Evolutionary conservation across 2,329 filamentous ascomycete genomes (phyloP).

Genomic region (Xylaria sp.): DNA sequence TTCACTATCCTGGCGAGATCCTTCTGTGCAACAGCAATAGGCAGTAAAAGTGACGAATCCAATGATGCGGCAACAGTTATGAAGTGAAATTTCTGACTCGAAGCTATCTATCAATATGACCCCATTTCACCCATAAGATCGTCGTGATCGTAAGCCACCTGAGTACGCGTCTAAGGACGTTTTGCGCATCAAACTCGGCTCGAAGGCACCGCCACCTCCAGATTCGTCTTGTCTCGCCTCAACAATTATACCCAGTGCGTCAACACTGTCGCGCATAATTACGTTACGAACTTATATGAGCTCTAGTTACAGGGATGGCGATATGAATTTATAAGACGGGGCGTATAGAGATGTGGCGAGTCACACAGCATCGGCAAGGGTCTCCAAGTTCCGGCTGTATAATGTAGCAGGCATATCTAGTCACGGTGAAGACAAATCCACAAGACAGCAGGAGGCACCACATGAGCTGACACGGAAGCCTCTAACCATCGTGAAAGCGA

Average conservation of each 20-base stretch:
- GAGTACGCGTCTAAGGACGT: conserved; percentile 28
- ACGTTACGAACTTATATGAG: not conserved
- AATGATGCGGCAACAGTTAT: not conserved
- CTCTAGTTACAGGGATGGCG: not conserved
- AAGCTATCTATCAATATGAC: conserved; percentile 1
- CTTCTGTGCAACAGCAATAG: conserved; percentile 10
- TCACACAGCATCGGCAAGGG: conserved; percentile 10
- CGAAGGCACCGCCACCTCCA: conserved; percentile 40
- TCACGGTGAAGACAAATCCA: conserved; percentile 4
- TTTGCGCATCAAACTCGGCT: conserved; percentile 1
- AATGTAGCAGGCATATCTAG: not conserved
- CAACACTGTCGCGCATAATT: conserved; percentile 36
- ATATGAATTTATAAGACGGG: conserved; percentile 15
- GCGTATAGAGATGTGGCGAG: conserved; percentile 26
- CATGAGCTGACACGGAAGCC: conserved; percentile 11
- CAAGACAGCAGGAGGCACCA: not conserved
- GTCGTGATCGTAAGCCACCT: conserved; percentile 34
- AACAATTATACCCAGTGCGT: conserved; percentile 34
- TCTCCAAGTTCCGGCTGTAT: not conserved
- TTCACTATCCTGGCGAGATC: not conserved
- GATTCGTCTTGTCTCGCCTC: conserved; percentile 19
- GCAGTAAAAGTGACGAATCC: conserved; percentile 16
- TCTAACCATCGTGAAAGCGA: conserved; percentile 18
- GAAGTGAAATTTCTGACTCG: not conserved
- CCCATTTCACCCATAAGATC: not conserved